phyloP scores from a whole-genome alignment of 225 moss, liverwort and hornwort genomes.

The Pseudisothecium myosuroides region DNA sequence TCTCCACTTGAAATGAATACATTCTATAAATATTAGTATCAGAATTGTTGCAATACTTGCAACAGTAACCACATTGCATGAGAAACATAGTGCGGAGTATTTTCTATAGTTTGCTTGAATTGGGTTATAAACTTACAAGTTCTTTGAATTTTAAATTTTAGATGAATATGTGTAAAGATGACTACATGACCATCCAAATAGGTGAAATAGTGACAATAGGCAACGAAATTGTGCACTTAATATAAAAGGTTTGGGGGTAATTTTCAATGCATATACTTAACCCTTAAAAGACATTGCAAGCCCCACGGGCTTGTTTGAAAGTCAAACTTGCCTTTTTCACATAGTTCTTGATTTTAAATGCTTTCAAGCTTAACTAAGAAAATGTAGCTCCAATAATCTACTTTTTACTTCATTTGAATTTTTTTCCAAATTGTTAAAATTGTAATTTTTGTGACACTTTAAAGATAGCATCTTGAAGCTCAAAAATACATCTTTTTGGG shows the following conservation, averaged over 20 bases:
- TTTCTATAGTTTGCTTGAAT: not conserved
- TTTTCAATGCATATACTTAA: not conserved
- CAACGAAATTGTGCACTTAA: accelerated
- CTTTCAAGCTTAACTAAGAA: no score
- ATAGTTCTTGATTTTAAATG: no score
- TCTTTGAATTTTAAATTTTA: not conserved
- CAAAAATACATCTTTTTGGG: no score
- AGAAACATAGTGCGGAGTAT: not conserved
- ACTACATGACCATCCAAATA: not conserved
- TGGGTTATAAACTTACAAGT: accelerated
- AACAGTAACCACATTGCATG: not conserved
- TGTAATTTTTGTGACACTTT: no score
- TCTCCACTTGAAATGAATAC: not conserved
- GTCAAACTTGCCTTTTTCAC: no score
- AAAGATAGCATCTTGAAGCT: no score
- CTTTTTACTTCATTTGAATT: no score
- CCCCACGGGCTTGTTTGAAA: no score
- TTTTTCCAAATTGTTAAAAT: no score
- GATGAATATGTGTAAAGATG: not conserved
- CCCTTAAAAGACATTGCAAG: no score
- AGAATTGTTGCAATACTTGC: not conserved
- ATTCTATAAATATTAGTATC: not conserved
- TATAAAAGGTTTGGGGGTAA: accelerated
- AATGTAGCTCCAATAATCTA: no score
- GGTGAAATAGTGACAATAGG: not conserved